Base-by-base conservation (phyloP, 495 filamentous ascomycete species). In the Jackrogersella minutella region DNA sequence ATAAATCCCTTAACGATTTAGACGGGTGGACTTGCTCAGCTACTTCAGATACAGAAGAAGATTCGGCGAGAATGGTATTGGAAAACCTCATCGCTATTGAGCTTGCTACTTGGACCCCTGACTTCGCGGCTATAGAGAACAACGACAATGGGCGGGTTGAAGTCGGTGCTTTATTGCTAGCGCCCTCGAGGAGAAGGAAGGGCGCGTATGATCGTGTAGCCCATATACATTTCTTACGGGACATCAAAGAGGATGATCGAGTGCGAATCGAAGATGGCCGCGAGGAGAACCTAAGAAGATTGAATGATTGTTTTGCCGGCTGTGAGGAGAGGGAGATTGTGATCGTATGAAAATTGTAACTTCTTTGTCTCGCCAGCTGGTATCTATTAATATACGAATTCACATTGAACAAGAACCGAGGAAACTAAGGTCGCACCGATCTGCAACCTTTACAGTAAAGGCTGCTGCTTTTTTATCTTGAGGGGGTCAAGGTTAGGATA, bases 321-420 rank as follows among this genome's bases (percentile, higher is more conserved):
- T 49, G 44, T 11, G 44, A 49, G 28, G 44, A 49, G 26, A 49
- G 24, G 26, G 44, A 49, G 44, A 22, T 49, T 17, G 16, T 30
- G n/a, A 30, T 49, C 26, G 44, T 49, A 30, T 49, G 26, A 30
- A 49, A 28, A 49, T n/a, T n/a, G n/a, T n/a, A n/a, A n/a, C n/a
- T n/a, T n/a, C n/a, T n/a, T n/a, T n/a, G n/a, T n/a, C n/a, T n/a
- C n/a, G n/a, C n/a, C n/a, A n/a, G n/a, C n/a, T n/a, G n/a, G n/a
- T n/a, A n/a, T n/a, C n/a, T n/a, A n/a, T n/a, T n/a, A n/a, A n/a
- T n/a, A n/a, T n/a, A n/a, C n/a, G n/a, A n/a, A n/a, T n/a, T n/a
- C n/a, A n/a, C n/a, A n/a, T n/a, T n/a, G n/a, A n/a, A n/a, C n/a
- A n/a, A n/a, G n/a, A n/a, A n/a, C n/a, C n/a, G n/a, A n/a, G n/a